phyloP scores from a whole-genome alignment of 768 basidiomycete genomes.

The Sarcodon aspratus region DNA sequence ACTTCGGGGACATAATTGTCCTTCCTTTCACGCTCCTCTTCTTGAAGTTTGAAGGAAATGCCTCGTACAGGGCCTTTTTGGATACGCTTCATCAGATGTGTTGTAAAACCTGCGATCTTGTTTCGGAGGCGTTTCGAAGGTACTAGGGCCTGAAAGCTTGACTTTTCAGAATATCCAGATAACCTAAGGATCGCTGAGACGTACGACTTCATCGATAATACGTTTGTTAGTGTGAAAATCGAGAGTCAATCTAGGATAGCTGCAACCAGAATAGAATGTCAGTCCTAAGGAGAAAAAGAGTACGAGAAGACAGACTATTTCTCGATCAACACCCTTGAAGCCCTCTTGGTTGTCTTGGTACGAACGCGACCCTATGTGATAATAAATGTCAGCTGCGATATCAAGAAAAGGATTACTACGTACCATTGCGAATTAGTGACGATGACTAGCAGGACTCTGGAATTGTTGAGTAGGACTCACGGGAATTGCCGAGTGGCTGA shows the following conservation, averaged over 20 bases:
- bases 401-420: not conserved
- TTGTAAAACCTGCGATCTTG: slow-evolving; percentile 99
- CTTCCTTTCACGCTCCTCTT: slow-evolving; percentile 98
- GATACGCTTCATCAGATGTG: slow-evolving; percentile 99
- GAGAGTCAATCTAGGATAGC: slow-evolving; percentile 97
- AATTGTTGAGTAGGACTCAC: slow-evolving; percentile 9
- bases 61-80: slow-evolving; percentile 97
- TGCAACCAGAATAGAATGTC: slow-evolving; percentile 16
- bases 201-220: slow-evolving; percentile 93
- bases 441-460: slow-evolving; percentile 4
- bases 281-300: not conserved
- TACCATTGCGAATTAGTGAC: not conserved
- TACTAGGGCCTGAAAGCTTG: slow-evolving; percentile 58
- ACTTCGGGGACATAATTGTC: slow-evolving; percentile 99
- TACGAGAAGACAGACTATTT: slow-evolving; percentile 66
- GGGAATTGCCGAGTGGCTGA: slow-evolving; percentile 17
- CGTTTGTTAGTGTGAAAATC: slow-evolving; percentile 99
- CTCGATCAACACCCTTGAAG: slow-evolving; percentile 97
- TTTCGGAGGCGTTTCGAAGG: slow-evolving; percentile 98
- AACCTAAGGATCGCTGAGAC: slow-evolving; percentile 14
- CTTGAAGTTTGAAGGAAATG: slow-evolving; percentile 99
- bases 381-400: not conserved
- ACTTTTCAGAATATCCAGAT: not conserved
- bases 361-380: slow-evolving; percentile 86
- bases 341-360: slow-evolving; percentile 99